phyloP scores from a whole-genome alignment of 441 rosid species.

The Jatropha podagrica region DNA sequence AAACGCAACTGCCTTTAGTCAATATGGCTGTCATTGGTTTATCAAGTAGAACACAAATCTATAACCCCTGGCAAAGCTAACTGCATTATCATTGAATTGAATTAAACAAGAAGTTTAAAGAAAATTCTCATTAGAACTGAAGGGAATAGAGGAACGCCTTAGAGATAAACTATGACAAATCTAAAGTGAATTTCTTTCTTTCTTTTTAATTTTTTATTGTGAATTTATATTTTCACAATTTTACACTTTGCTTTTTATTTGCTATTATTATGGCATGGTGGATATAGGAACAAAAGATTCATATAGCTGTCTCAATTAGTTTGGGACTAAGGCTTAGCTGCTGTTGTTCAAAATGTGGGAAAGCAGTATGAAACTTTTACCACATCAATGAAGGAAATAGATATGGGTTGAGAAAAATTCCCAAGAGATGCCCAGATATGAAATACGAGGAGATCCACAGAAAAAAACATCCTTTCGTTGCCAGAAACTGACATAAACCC shows the following conservation, averaged over 20 bases:
- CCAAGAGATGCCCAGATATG: neutral
- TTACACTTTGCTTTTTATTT: too few relatives aligned
- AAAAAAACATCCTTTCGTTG: neutral
- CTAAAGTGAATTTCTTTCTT: neutral
- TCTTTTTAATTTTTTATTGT: too few relatives aligned
- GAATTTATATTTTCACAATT: too few relatives aligned
- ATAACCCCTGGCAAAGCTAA: constrained; percentile 1
- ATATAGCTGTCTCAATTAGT: too few relatives aligned
- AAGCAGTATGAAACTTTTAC: too few relatives aligned
- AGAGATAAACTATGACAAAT: neutral
- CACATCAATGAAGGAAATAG: too few relatives aligned
- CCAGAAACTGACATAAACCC: neutral
- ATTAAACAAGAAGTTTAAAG: neutral
- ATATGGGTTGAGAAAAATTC: neutral
- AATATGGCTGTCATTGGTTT: constrained; percentile 4
- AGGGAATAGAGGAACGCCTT: neutral
- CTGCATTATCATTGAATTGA: neutral
- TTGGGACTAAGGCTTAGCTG: too few relatives aligned
- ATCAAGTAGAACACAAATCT: neutral
- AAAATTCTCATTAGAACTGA: neutral
- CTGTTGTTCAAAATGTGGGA: too few relatives aligned
- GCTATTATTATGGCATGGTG: too few relatives aligned
- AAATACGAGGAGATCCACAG: neutral
- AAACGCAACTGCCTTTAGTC: neutral
- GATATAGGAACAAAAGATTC: too few relatives aligned